Evolutionary conservation across 164 flowering plant species (phyloP), one percentile per base, ranked within the genome.

Genomic region (Warburgia ugandensis): DNA sequence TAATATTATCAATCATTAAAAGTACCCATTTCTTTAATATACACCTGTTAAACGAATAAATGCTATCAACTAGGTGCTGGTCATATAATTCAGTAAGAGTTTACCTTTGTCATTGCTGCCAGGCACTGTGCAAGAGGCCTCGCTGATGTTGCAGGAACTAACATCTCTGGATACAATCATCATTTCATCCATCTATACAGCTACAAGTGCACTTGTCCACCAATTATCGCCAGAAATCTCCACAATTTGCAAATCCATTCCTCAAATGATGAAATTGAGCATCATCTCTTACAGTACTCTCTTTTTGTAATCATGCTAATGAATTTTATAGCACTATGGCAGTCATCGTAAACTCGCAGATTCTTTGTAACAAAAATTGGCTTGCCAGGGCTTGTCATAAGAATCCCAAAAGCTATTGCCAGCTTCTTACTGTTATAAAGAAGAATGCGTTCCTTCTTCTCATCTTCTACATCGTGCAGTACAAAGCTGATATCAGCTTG

Each of bases 161-260:
- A n/a, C n/a, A n/a, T n/a, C n/a, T n/a, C n/a, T n/a, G n/a, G n/a
- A n/a, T n/a, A n/a, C n/a, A n/a, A n/a, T n/a, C n/a, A n/a, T n/a
- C n/a, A n/a, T n/a, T n/a, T n/a, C n/a, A n/a, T n/a, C n/a, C n/a
- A n/a, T n/a, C n/a, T n/a, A n/a, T n/a, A n/a, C n/a, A n/a, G n/a
- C n/a, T n/a, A n/a, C n/a, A n/a, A n/a, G n/a, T n/a, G n/a, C n/a
- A n/a, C n/a, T n/a, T n/a, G n/a, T n/a, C n/a, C n/a, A n/a, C n/a
- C n/a, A n/a, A n/a, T n/a, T n/a, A n/a, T n/a, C n/a, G n/a, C n/a
- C 84, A 79, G 62, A 68, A 76, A 57, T 76, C 81, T 30, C 70
- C 67, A 45, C 84, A 76, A 30, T 55, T 72, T 73, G 79, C 76
- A n/a, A 38, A 31, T 13, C 82, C 80, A 58, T 64, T 42, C 39